Percentiles rank a stretch among this genome's conserved stretches.
These are phyloP conservation scores for Aspergillus wentii DNA, from an alignment of 495 filamentous ascomycete genomes.

Conservation along the genomic window DNA sequence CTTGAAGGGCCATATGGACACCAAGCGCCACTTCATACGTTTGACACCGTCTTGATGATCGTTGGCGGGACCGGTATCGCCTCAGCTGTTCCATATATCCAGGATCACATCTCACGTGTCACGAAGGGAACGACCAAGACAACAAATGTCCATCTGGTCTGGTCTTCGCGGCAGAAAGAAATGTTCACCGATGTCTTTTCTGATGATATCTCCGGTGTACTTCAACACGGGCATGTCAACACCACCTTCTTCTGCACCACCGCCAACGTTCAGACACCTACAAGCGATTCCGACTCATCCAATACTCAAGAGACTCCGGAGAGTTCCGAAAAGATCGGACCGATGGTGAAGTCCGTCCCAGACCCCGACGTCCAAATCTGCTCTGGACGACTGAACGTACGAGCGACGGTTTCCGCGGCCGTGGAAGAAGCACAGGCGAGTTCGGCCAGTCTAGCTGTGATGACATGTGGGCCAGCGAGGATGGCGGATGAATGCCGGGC, in stretches of 20 bases:
- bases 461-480: conserved; percentile 34
- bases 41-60: conserved; percentile 39
- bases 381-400: conserved; percentile 6
- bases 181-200: conserved; percentile 13
- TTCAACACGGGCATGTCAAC: conserved; percentile 7
- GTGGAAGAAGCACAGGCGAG: conserved; percentile 10
- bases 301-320: background rate
- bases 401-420: conserved; percentile 7
- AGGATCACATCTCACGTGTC: conserved; percentile 13
- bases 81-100: conserved; percentile 37
- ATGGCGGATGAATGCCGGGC: conserved; percentile 34
- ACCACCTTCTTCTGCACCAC: conserved; percentile 11
- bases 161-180: conserved; percentile 17
- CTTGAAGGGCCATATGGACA: conserved; percentile 53
- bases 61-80: conserved; percentile 50
- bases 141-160: conserved; percentile 17
- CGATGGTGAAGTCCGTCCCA: background rate
- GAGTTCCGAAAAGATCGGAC: background rate
- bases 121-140: conserved; percentile 8
- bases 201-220: conserved; percentile 6
- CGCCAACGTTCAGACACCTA: background rate
- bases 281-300: no score
- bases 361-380: conserved; percentile 9
- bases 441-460: conserved; percentile 23
- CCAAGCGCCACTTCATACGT: conserved; percentile 29